A percentile compares a stretch with the other conserved stretches of the same genome.
phyloP scores from a whole-genome alignment of 495 filamentous ascomycete genomes.

The Pseudomonodictys pantanalensis region DNA sequence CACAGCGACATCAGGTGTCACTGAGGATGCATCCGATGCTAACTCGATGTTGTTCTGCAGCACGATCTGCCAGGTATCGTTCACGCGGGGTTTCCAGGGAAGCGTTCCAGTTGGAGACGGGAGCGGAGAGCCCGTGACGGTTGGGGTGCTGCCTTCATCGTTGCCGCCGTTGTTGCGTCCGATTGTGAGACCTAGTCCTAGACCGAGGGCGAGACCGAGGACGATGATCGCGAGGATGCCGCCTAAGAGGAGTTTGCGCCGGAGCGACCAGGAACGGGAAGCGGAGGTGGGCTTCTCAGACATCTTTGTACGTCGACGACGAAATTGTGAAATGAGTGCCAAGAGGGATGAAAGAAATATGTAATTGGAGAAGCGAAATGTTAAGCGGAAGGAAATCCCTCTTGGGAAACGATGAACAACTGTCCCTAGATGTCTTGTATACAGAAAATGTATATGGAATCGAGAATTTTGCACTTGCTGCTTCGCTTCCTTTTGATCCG shows the following conservation, averaged over 20 bases:
- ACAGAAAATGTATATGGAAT: too few species aligned
- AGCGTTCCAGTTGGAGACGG: slow-evolving; percentile 35
- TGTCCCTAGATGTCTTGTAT: too few species aligned
- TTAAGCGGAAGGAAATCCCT: slow-evolving; percentile 8
- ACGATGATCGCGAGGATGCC: slow-evolving; percentile 37
- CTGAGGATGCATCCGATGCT: slow-evolving; percentile 44
- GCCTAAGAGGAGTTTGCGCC: slow-evolving; percentile 21
- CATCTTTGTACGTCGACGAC: slow-evolving; percentile 1
- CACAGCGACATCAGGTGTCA: slow-evolving; percentile 45
- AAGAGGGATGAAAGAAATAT: not conserved
- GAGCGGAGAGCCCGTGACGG: slow-evolving; percentile 14
- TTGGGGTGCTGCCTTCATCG: slow-evolving; percentile 3
- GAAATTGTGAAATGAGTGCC: not conserved
- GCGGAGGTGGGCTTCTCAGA: not conserved
- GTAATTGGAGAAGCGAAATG: not conserved
- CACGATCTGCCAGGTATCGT: slow-evolving; percentile 50
- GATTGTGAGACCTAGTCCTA: slow-evolving; percentile 53
- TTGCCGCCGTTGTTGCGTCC: slow-evolving; percentile 34
- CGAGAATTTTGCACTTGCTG: too few species aligned
- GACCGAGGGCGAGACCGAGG: slow-evolving; percentile 52
- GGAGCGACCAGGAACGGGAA: slow-evolving; percentile 9
- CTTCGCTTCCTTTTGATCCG: too few species aligned
- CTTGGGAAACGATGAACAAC: not conserved
- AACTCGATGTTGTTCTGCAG: slow-evolving; percentile 46
- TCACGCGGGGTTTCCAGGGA: slow-evolving; percentile 51